Base-by-base conservation (phyloP, 2,329 filamentous ascomycete species). In the Lachnellula occidentalis region DNA sequence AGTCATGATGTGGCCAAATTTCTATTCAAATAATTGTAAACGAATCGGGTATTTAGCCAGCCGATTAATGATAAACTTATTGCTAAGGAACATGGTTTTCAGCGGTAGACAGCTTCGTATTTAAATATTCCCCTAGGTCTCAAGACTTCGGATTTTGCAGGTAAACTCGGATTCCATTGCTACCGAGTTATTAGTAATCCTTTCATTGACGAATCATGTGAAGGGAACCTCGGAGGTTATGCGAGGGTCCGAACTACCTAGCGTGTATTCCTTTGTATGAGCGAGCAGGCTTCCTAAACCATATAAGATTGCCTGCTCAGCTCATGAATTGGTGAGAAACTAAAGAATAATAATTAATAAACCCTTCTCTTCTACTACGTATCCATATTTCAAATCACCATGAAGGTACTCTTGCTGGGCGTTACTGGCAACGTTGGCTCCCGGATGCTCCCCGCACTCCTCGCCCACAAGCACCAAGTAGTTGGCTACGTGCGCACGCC, bases 351-450 rank as follows among this genome's bases (percentile, higher is more conserved):
- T 42, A 22, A 45, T 45, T 34, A n/a, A 45, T 11, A 31, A 46
- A 57, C 5, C 12, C 9, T 9, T 6, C 24, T 50, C 39, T 34
- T 53, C 24, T 48, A 31, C 39, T 48, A n/a, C 8, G 12, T 19
- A 49, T 51, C 34, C 34, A 39, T 45, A 34, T n/a, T 53, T 39
- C 47, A 45, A 54, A 50, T 45, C 53, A 55, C 49, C 4, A 57
- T 64, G 58, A 57, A 50, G 36, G 52, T 67, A 11, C 47, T 67
- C 45, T 47, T 63, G 9, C 31, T 65, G 5, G 62, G 63, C n/a
- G 57, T 55, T 41, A 65, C 62, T 17, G 64, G 64, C 27, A 62
- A 58, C 17, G 48, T 65, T 24, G 62, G 64, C 39, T 60, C 57
- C 4, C 63, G 61, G 7, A 2, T 64, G 17, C 43, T 63, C 22